Conservation (phyloP, 2,329 filamentous ascomycete genomes). For the Colletotrichum eremochloae region DNA sequence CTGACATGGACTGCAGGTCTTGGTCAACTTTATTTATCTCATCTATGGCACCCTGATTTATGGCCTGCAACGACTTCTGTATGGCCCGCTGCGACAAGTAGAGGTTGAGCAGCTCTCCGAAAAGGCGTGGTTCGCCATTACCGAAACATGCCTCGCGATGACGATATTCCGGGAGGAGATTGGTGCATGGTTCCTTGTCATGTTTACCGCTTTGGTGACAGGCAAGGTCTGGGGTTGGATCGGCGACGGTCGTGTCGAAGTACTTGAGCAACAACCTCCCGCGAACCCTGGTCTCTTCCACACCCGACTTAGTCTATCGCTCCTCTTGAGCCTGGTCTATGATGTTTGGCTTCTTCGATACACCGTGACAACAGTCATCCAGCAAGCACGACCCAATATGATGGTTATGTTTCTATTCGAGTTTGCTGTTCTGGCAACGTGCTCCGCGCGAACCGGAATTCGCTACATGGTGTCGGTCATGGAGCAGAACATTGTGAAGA, state of each 20-base stretch:
- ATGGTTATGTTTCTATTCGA: slow-evolving; percentile 99
- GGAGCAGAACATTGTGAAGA: slow-evolving; percentile 80
- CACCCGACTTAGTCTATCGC: slow-evolving; percentile 80
- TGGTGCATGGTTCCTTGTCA: slow-evolving; percentile 92
- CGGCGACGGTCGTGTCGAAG: slow-evolving; percentile 91
- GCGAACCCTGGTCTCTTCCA: slow-evolving; percentile 92
- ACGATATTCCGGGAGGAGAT: slow-evolving; percentile 97
- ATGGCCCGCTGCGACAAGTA: slow-evolving; percentile 89
- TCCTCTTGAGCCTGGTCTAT: slow-evolving; percentile 84
- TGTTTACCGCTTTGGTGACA: slow-evolving; percentile 93
- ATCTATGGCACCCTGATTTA: slow-evolving; percentile 85
- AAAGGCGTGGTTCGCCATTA: slow-evolving; percentile 97
- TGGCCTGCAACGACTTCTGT: slow-evolving; percentile 89
- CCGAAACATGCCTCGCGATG: slow-evolving; percentile 97
- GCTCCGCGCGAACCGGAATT: slow-evolving; percentile 81
- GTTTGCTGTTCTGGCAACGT: slow-evolving; percentile 87
- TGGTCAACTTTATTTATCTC: slow-evolving; percentile 91
- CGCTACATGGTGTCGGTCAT: slow-evolving; percentile 84
- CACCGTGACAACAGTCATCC: slow-evolving; percentile 84
- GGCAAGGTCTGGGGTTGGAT: slow-evolving; percentile 99
- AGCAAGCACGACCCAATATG: slow-evolving; percentile 93
- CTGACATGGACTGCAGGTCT: slow-evolving; percentile 69
- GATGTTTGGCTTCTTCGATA: slow-evolving; percentile 86
- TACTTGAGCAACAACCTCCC: slow-evolving; percentile 94
- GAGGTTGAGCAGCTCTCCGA: slow-evolving; percentile 98